Evolutionary conservation across 306 rosid species (phyloP), one percentile per base, ranked within the genome.

Genomic region (Prunus armeniaca): DNA sequence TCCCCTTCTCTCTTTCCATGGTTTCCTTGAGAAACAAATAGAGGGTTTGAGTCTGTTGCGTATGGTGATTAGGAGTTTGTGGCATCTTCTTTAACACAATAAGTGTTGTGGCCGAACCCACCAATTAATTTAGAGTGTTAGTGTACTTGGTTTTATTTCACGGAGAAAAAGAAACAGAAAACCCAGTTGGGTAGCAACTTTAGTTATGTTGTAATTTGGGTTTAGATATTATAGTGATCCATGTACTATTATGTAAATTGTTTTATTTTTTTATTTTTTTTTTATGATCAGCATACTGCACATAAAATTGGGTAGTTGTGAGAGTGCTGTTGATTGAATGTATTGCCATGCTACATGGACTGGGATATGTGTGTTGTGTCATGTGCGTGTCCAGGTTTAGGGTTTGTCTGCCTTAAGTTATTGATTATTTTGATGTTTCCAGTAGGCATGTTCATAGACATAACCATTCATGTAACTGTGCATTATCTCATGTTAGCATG

Each of bases 101-200:
- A 46, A 54, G 75, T 61, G 74, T 68, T 38, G 74, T 65, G 71
- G 28, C 50, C 57, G 32, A n/a, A n/a, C 50, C 71, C 38, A 2
- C 67, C 12, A 9, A 65, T 65, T 65, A 34, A 46, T 22, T 66
- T 9, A 7, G 55, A 43, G 52, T 22, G 34, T 24, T 13, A 45
- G 13, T 45, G 55, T 67, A 45, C 20, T 7, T 67, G 55, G 56
- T 67, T 24, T 25, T 46, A 20, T 45, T 45, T 46, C 11, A 6
- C 24, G 34, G 28, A 3, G 5, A 49, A 2, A 20, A 24, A 17
- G 15, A 67, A 46, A 24, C n/a, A 14, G 54, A 67, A 45, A 22
- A 30, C 46, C 74, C 38, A 69, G 9, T 70, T 70, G 74, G 76
- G 38, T 12, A 38, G 5, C 12, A 15, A 28, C 56, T 46, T 20